Evolutionary conservation across 495 filamentous ascomycete species (phyloP).

Genomic region (Sphaerosporella brunnea): DNA sequence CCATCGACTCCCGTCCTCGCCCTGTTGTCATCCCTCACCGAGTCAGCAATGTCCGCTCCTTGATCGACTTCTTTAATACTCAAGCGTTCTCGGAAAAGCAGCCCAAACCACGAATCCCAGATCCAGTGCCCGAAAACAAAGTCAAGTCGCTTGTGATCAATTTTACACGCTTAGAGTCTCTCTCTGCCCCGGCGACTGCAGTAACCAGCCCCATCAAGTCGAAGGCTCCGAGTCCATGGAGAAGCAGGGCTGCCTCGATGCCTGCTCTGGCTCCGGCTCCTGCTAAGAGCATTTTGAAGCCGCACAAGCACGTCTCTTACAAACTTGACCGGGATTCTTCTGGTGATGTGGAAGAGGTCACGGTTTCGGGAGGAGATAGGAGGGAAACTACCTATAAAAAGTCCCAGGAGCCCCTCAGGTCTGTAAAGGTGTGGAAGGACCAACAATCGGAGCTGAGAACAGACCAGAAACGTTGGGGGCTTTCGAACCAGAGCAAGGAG

Average conservation of each 20-base stretch:
- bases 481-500: not conserved
- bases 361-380: slow-evolving; percentile 2
- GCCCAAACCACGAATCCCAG: not conserved
- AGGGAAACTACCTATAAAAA: slow-evolving; percentile 1
- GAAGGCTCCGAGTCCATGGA: not conserved
- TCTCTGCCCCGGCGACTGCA: not conserved
- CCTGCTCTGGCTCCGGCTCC: too few relatives aligned
- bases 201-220: not conserved
- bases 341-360: slow-evolving; percentile 2
- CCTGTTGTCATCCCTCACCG: slow-evolving; percentile 11
- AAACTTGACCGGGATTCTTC: too few relatives aligned
- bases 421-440: slow-evolving; percentile 9
- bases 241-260: too few relatives aligned
- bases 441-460: slow-evolving; percentile 1
- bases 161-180: not conserved
- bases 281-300: too few relatives aligned
- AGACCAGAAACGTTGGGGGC: not conserved
- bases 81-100: slow-evolving; percentile 2
- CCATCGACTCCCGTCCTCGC: slow-evolving; percentile 13
- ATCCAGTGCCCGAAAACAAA: slow-evolving; percentile 14
- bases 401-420: slow-evolving; percentile 3
- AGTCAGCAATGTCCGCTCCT: slow-evolving; percentile 10
- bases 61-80: slow-evolving; percentile 21
- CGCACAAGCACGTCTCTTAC: too few relatives aligned
- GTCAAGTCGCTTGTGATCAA: slow-evolving; percentile 15